These are phyloP conservation scores for Saturnispora diversa DNA, from an alignment of 805 yeast genomes.

Conservation along the genomic window DNA sequence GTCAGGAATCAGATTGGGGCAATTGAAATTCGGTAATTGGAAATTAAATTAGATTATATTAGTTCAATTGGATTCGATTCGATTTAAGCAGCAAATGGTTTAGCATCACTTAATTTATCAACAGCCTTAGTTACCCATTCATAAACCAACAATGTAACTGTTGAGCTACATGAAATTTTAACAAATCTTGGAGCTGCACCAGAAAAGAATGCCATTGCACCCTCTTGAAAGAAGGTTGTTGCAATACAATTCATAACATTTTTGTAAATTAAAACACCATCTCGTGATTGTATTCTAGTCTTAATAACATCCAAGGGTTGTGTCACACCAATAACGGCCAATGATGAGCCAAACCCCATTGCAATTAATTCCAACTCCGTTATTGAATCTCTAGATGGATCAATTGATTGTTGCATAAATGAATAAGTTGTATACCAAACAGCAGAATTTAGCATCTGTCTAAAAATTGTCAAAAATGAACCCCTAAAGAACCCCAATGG, in stretches of 20 bases:
- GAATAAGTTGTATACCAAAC: slow-evolving; percentile 82
- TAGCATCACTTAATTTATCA: slow-evolving; percentile 20
- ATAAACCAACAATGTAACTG: slow-evolving; percentile 58
- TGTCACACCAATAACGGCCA: slow-evolving; percentile 66
- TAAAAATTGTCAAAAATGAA: slow-evolving; percentile 65
- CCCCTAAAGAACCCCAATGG: slow-evolving; percentile 76
- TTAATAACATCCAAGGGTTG: slow-evolving; percentile 88
- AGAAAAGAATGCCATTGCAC: slow-evolving; percentile 41
- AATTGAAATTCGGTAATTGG: slow-evolving; percentile 25
- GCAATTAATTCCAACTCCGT: slow-evolving; percentile 30
- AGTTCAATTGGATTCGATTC: too few species aligned
- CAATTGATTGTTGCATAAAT: slow-evolving; percentile 60
- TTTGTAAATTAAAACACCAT: slow-evolving; percentile 48
- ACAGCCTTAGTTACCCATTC: slow-evolving; percentile 46
- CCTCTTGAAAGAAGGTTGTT: slow-evolving; percentile 41
- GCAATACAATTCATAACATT: slow-evolving; percentile 54
- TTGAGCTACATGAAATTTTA: slow-evolving; percentile 64
- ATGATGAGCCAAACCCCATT: slow-evolving; percentile 56
- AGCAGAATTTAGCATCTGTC: slow-evolving; percentile 73
- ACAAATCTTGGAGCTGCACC: slow-evolving; percentile 62
- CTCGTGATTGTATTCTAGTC: slow-evolving; percentile 76
- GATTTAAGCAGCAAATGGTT: slow-evolving; percentile 25
- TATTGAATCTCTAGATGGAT: slow-evolving; percentile 43
- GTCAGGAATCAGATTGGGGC: slow-evolving; percentile 67
- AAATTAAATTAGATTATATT: too few species aligned